Conservation (phyloP, 192 early-diverging fungal genomes). For the Linnemannia hyalina region DNA sequence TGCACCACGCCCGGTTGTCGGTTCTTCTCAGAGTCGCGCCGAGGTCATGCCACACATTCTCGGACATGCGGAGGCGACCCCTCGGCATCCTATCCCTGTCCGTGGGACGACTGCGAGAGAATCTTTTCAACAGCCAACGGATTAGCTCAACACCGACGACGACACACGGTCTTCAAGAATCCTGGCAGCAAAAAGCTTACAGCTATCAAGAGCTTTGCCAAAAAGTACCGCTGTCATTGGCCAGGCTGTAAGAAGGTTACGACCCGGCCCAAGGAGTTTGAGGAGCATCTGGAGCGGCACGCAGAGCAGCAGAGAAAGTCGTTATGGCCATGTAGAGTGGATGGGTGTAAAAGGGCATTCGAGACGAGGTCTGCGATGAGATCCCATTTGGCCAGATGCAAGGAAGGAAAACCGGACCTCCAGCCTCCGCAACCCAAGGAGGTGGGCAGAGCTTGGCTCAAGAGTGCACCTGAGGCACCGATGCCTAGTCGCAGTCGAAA, state of each 20-base stretch:
- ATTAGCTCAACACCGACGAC: slow-evolving; percentile 6
- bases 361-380: slow-evolving; percentile 1
- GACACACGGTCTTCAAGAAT: not conserved
- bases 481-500: not conserved
- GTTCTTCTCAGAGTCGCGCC: not conserved
- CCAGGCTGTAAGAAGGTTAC: slow-evolving; percentile 3
- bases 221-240: slow-evolving; percentile 1
- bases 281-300: not conserved
- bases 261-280: slow-evolving; percentile 2
- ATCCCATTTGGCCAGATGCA: not conserved
- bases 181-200: not conserved
- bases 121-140: not conserved
- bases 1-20: not conserved
- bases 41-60: not conserved
- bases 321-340: not conserved
- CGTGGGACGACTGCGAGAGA: not conserved
- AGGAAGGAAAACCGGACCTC: not conserved
- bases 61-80: not conserved
- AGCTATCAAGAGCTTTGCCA: not conserved
- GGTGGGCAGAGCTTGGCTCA: not conserved
- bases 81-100: not conserved
- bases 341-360: not conserved
- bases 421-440: not conserved
- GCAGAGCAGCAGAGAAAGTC: not conserved
- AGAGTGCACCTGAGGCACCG: not conserved